Conservation (phyloP, 495 filamentous ascomycete genomes). For the Cercophora sp. region DNA sequence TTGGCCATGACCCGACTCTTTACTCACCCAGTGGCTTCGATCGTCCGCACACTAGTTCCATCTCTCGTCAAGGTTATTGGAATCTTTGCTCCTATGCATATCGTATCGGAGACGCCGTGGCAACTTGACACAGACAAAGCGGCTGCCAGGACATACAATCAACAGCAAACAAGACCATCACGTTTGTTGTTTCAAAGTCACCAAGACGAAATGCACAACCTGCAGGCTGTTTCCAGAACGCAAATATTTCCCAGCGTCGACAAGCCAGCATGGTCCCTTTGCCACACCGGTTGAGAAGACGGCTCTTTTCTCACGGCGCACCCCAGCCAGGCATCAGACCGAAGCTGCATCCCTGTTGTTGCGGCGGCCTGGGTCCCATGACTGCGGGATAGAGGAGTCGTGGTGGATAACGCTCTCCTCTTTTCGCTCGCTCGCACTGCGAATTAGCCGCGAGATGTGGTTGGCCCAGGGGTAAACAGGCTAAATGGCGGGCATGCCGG, state of each 20-base stretch:
- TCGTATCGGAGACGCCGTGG: too few species aligned
- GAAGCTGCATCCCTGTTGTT: too few species aligned
- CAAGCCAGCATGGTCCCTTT: too few species aligned
- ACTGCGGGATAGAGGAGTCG: slow-evolving; percentile 18
- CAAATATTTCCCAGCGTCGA: neutral
- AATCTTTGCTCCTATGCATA: too few species aligned
- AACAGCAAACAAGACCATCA: neutral
- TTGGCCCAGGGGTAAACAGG: slow-evolving; percentile 25
- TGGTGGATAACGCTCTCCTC: slow-evolving; percentile 13
- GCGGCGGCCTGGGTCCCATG: too few species aligned
- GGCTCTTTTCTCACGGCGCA: too few species aligned
- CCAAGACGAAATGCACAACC: neutral
- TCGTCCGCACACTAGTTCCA: neutral
- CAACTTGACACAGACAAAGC: neutral
- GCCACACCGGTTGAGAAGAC: too few species aligned
- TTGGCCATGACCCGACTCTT: neutral
- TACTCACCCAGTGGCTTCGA: neutral
- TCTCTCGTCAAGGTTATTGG: too few species aligned
- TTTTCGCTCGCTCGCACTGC: neutral
- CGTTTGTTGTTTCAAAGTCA: neutral
- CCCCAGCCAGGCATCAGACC: too few species aligned
- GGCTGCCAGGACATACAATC: neutral
- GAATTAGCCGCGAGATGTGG: slow-evolving; percentile 29
- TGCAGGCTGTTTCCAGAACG: neutral
- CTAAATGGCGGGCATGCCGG: slow-evolving; percentile 29